A percentile compares a stretch with the other conserved stretches of the same genome.
Conservation (phyloP, 371 early-diverging fungal species). For the Mortierella sp. region DNA sequence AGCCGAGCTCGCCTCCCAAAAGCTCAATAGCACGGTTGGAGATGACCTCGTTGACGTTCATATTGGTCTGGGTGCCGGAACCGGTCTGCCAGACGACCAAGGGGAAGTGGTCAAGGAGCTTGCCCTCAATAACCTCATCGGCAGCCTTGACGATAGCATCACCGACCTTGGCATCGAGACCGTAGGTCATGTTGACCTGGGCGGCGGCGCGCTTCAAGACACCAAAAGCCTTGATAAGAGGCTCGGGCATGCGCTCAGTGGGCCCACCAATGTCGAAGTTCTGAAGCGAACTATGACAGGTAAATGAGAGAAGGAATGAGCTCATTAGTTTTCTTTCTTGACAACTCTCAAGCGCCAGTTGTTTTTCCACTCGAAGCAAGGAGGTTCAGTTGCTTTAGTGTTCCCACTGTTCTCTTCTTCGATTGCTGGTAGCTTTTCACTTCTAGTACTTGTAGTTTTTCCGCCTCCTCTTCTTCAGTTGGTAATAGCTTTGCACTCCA, state of each 20-base stretch:
- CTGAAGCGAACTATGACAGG: constrained; percentile 73
- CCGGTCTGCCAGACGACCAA: constrained; percentile 98
- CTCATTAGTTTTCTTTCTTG: neutral
- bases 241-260: constrained; percentile 94
- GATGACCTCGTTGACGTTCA: constrained; percentile 95
- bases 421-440: no score
- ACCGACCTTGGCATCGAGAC: constrained; percentile 82
- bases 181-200: constrained; percentile 90
- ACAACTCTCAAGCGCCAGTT: neutral
- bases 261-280: constrained; percentile 97
- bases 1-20: constrained; percentile 89
- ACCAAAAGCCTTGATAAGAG: constrained; percentile 94
- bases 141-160: constrained; percentile 91
- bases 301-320: neutral
- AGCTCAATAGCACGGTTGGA: constrained; percentile 97
- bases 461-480: no score
- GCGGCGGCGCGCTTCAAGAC: constrained; percentile 95
- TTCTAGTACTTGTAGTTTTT: no score
- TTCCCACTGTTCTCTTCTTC: no score
- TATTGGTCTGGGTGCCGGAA: constrained; percentile 97
- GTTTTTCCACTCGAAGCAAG: no score
- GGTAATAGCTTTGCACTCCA: no score
- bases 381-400: no score
- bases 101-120: constrained; percentile 92
- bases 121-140: constrained; percentile 91